phyloP scores from a whole-genome alignment of 1,284 basidiomycete genomes.

The Irpex sp. region DNA sequence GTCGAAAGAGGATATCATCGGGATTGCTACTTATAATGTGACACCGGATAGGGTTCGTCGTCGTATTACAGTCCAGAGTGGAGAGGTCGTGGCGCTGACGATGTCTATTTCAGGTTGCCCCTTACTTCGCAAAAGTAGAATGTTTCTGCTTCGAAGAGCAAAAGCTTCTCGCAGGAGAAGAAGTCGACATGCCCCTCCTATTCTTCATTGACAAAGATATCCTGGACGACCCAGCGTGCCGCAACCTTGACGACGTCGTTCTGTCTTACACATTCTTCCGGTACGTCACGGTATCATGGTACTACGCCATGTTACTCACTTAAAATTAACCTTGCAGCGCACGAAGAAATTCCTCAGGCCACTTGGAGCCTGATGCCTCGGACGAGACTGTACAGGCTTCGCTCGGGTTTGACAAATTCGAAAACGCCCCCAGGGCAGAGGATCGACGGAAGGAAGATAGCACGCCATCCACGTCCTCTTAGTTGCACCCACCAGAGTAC shows the following conservation, averaged over 20 bases:
- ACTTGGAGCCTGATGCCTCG: constrained; percentile 80
- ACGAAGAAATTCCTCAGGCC: constrained; percentile 72
- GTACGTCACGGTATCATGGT: constrained; percentile 35
- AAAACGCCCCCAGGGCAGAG: constrained; percentile 33
- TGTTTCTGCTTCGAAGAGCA: constrained; percentile 99
- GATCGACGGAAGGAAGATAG: constrained; percentile 14
- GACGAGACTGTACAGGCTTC: constrained; percentile 75
- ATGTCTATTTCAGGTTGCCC: constrained; percentile 69
- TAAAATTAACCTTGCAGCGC: constrained; percentile 44
- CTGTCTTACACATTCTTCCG: constrained; percentile 97
- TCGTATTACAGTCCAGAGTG: background rate
- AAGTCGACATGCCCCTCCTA: constrained; percentile 96
- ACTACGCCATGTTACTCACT: constrained; percentile 3
- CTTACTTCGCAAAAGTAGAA: constrained; percentile 99
- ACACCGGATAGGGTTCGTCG: constrained; percentile 79
- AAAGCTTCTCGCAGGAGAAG: constrained; percentile 89
- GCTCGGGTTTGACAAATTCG: constrained; percentile 66
- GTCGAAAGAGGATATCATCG: constrained; percentile 85
- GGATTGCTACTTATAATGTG: constrained; percentile 98
- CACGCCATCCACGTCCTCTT: background rate
- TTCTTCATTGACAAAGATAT: constrained; percentile 99
- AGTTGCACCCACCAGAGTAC: background rate
- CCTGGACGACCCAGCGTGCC: constrained; percentile 85
- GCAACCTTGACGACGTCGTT: constrained; percentile 86
- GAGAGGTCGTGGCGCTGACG: background rate